These are phyloP conservation scores for Boletus sp. DNA, from an alignment of 1,284 basidiomycete genomes.

Conservation along the genomic window DNA sequence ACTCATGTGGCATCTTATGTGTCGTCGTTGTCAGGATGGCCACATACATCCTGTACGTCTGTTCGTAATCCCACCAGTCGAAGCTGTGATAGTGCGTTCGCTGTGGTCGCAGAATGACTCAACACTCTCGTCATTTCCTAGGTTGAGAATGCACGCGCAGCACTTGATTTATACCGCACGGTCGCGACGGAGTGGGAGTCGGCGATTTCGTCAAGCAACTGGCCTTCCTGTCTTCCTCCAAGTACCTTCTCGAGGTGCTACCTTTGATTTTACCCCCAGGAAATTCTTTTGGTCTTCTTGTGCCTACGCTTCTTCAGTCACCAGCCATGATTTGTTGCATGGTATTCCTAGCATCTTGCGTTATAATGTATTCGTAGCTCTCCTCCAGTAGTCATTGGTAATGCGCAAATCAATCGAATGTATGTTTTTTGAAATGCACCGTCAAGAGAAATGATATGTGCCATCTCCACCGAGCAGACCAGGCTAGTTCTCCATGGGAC, in stretches of 20 bases:
- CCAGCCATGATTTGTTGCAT: conserved; percentile 4
- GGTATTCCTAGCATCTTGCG: conserved; percentile 11
- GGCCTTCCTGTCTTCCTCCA: conserved; percentile 74
- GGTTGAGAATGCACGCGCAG: conserved; percentile 75
- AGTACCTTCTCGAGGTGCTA: conserved; percentile 77
- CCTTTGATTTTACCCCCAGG: conserved; percentile 34
- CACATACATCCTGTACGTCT: conserved; percentile 62
- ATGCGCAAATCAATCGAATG: conserved; percentile 16
- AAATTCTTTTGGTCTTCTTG: conserved; percentile 19
- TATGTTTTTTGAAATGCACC: conserved; percentile 1
- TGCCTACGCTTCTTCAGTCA: neutral
- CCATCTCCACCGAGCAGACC: neutral
- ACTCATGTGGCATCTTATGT: conserved; percentile 75
- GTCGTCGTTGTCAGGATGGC: conserved; percentile 65
- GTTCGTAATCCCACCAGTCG: conserved; percentile 1
- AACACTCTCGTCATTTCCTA: conserved; percentile 30
- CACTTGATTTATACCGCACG: conserved; percentile 73
- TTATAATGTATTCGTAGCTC: conserved; percentile 25
- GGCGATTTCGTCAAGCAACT: conserved; percentile 55
- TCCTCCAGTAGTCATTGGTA: conserved; percentile 16
- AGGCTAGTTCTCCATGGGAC: neutral
- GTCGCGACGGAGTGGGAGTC: conserved; percentile 62
- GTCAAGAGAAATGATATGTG: neutral
- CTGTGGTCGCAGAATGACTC: conserved; percentile 12
- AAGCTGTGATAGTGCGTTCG: neutral